phyloP scores from a whole-genome alignment of 140 eudicot genomes.

The Cichorium intybus region DNA sequence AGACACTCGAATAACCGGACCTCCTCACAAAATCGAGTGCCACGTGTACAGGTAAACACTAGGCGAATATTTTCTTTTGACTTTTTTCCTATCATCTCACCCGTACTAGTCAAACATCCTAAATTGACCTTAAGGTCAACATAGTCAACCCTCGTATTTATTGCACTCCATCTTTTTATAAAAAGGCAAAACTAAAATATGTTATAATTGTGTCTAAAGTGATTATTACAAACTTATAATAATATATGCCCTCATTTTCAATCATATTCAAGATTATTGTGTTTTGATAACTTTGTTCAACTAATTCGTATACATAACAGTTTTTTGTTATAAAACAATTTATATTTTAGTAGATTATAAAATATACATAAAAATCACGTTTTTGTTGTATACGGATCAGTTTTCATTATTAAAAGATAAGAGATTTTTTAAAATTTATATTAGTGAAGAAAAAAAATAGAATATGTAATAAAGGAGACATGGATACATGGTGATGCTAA shows the following conservation, averaged over 20 bases:
- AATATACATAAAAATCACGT: too few species aligned
- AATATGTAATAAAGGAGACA: not conserved
- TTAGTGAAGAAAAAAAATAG: not conserved
- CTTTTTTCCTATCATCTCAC: slow-evolving; percentile 19
- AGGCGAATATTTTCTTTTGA: slow-evolving; percentile 21
- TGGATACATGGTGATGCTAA: not conserved
- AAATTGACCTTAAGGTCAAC: slow-evolving; percentile 26
- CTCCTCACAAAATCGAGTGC: slow-evolving; percentile 6
- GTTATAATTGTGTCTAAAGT: not conserved
- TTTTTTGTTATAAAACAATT: too few species aligned
- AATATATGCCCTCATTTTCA: not conserved
- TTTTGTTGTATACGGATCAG: too few species aligned
- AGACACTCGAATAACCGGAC: slow-evolving; percentile 10
- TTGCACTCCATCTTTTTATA: not conserved
- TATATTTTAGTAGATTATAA: too few species aligned
- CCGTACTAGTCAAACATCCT: slow-evolving; percentile 25
- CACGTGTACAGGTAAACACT: slow-evolving; percentile 25
- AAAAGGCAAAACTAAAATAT: not conserved
- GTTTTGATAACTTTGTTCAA: too few species aligned
- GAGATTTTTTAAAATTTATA: too few species aligned
- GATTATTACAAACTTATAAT: not conserved
- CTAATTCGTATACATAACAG: too few species aligned
- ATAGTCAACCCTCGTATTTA: slow-evolving; percentile 21
- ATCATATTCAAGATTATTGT: too few species aligned
- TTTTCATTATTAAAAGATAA: too few species aligned